These are phyloP conservation scores for Lactarius indigo DNA, from an alignment of 768 basidiomycete genomes.

Conservation along the genomic window DNA sequence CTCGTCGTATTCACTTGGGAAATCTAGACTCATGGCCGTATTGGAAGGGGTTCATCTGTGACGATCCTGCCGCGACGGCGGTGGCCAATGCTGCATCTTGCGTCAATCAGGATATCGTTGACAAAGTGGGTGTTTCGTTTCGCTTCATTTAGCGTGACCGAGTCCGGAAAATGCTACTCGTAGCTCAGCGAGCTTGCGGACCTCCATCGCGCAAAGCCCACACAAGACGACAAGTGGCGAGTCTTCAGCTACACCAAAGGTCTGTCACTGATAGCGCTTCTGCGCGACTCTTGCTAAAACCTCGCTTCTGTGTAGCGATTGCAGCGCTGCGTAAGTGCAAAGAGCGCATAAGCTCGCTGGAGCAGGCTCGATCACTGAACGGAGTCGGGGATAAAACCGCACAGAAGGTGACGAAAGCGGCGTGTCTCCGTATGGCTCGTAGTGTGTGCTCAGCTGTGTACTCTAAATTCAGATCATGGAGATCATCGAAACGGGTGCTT, in stretches of 20 bases:
- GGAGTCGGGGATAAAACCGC: constrained; percentile 77
- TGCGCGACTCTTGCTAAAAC: not conserved
- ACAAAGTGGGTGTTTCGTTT: constrained; percentile 48
- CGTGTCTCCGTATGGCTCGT: not conserved
- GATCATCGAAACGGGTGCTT: constrained; percentile 69
- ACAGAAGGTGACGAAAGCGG: constrained; percentile 46
- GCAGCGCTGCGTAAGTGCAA: constrained; percentile 53
- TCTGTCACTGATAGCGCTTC: constrained; percentile 31
- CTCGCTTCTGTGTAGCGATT: constrained; percentile 47
- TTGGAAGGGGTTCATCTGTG: constrained; percentile 67
- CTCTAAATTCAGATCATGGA: constrained; percentile 61
- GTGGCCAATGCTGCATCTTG: constrained; percentile 34
- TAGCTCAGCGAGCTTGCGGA: constrained; percentile 66
- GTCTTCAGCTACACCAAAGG: constrained; percentile 64
- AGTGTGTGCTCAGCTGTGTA: not conserved
- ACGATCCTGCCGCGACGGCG: constrained; percentile 38
- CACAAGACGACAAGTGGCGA: constrained; percentile 65
- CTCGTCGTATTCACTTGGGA: not conserved
- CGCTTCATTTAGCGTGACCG: not conserved
- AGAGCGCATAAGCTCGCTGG: constrained; percentile 52
- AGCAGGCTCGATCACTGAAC: constrained; percentile 55
- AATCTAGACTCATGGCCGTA: constrained; percentile 1
- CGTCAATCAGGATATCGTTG: constrained; percentile 69
- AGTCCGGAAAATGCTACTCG: not conserved
- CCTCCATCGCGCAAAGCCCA: constrained; percentile 58